Conservation (phyloP, 306 rosid genomes). For the Pterocarpus santalinus region DNA sequence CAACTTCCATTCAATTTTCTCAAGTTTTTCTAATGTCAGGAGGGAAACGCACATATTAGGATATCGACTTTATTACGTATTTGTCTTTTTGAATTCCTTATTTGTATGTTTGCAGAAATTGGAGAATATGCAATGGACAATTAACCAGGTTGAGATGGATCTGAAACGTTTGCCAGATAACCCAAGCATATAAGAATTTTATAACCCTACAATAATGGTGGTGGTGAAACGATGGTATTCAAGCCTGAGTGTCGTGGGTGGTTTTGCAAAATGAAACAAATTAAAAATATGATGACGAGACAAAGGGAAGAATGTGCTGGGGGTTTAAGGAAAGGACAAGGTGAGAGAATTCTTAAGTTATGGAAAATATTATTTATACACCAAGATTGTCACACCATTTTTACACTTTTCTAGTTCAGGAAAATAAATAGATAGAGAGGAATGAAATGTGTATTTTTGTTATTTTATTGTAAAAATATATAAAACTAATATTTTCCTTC, state of each 20-base stretch:
- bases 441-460: too few relatives aligned
- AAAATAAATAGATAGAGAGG: too few relatives aligned
- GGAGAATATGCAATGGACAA: slow-evolving; percentile 95
- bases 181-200: slow-evolving; percentile 47
- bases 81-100: background rate
- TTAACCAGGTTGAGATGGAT: slow-evolving; percentile 92
- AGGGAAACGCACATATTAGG: background rate
- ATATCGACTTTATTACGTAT: background rate
- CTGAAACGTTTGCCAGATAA: slow-evolving; percentile 74
- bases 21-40: background rate
- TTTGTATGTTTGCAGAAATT: slow-evolving; percentile 65
- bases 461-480: too few relatives aligned
- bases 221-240: background rate
- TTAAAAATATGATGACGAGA: too few relatives aligned
- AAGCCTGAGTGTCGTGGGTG: background rate
- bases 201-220: background rate
- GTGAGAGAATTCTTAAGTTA: too few relatives aligned
- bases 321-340: too few relatives aligned
- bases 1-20: background rate
- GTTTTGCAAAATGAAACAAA: background rate
- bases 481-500: too few relatives aligned
- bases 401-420: too few relatives aligned
- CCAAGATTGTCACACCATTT: too few relatives aligned
- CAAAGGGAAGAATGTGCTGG: too few relatives aligned
- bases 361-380: too few relatives aligned